A percentile compares a stretch with the other conserved stretches of the same genome.
Evolutionary conservation across 495 filamentous ascomycete genomes (phyloP).

Genomic region (Trichoderma orchidacearum): DNA sequence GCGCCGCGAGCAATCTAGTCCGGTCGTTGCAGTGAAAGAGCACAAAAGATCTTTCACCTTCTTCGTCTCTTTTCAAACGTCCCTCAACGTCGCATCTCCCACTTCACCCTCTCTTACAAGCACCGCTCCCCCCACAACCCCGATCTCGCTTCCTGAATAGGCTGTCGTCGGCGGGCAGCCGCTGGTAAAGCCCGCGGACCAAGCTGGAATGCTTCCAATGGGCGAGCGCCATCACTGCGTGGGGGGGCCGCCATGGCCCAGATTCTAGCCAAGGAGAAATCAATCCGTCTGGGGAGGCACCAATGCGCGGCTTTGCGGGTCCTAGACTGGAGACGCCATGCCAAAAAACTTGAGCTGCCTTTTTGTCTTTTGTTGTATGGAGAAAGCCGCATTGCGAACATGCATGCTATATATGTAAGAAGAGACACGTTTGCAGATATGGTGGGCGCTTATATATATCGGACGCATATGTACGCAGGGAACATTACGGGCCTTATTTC

Average conservation of each 20-base stretch:
- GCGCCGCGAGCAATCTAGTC: neutral
- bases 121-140: neutral
- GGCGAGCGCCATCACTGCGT: neutral
- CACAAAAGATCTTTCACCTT: too few relatives aligned
- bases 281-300: neutral
- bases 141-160: neutral
- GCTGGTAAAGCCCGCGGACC: neutral
- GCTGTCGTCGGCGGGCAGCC: neutral
- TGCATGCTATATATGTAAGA: too few relatives aligned
- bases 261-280: constrained; percentile 1
- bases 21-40: neutral
- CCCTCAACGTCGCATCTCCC: neutral
- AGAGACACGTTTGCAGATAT: too few relatives aligned
- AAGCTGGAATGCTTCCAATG: neutral
- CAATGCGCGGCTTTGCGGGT: neutral
- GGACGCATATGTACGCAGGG: too few relatives aligned
- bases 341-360: too few relatives aligned
- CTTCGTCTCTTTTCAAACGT: too few relatives aligned
- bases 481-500: too few relatives aligned
- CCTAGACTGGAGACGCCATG: neutral
- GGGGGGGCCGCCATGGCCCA: neutral
- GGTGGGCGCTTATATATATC: too few relatives aligned
- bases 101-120: neutral
- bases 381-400: too few relatives aligned
- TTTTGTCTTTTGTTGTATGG: too few relatives aligned